Base-by-base conservation (phyloP, 2,329 filamentous ascomycete genomes). In the Trichoderma sp. region DNA sequence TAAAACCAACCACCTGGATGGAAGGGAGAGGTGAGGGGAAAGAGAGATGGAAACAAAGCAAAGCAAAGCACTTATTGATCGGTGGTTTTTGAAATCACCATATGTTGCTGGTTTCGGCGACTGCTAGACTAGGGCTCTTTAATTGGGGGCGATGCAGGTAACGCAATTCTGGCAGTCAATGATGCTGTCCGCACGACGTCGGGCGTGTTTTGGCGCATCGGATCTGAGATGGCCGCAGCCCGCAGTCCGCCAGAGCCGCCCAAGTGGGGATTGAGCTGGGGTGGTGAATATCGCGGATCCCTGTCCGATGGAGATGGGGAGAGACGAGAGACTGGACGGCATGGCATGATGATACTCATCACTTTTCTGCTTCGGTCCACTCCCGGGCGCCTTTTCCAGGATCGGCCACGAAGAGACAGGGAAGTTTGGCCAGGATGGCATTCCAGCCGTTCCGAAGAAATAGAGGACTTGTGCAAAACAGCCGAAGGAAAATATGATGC, bases 171-270 rank as follows among this genome's bases (percentile, higher is more conserved):
- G 52, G 56, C 43, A 60, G 65, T 51, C 64, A 37, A 66, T 66
- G 64, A 66, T 66, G 39, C 39, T 43, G 64, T 28, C 54, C 39
- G 64, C 64, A 59, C 54, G 30, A 59, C 64, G 54, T 66, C 64
- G 64, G 64, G 64, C 64, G 64, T 51, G 58, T 39, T 68, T 58
- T 64, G 67, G 56, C 65, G 34, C 65, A 68, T 68, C 56, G 56
- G 58, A 59, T 68, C 65, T 68, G 58, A 68, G 58, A 68, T 60
- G 56, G 49, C 28, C 46, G 49, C 59, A 67, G 65, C 61, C 51
- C 51, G 32, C 46, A 43, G 66, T 68, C 66, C 66, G 49, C 32
- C 66, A 68, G 58, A 55, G 66, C 58, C 66, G 66, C 58, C 66
- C 49, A 55, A 43, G 58, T 68, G 66, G 66, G 21, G 64, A 51